Base-by-base conservation (phyloP, 208 protist genomes). In the Strigomonas culicis region DNA sequence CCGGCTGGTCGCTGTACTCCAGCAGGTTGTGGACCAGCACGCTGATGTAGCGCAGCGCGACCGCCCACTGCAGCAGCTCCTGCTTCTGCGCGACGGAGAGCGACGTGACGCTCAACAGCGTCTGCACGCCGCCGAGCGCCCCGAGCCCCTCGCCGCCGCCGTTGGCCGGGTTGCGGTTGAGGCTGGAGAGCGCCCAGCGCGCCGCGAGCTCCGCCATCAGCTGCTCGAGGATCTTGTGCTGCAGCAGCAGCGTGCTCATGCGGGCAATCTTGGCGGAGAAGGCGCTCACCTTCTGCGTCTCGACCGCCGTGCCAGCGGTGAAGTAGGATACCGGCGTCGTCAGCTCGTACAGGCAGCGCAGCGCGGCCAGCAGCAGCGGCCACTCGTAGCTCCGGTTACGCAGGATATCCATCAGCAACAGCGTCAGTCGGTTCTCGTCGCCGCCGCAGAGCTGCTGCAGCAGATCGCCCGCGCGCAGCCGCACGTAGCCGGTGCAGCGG, bases 291-390 rank as follows among this genome's bases (percentile, higher is more conserved):
- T 82, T 84, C 34, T 60, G 79, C 25, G 70, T 80, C 65, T 94
- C 70, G 57, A 80, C 58, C 30, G 70, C 24, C 30, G 70, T 25
- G 17, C 59, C 56, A 39, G 47, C n/a, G 31, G 19, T 52, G 71
- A 88, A 95, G 75, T 95, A 95, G 56, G 68, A 92, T 27, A 64
- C 70, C 2, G 90, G 86, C 30, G 85, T 82, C 11, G 84, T 92
- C 6, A 95, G 64, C 60, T 93, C 86, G 64, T 92, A 93, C 53
- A 93, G 68, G 13, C 84, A 88, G 36, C 84, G 86, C 63, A 92
- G 58, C n/a, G 71, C 79, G 7, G 90, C 90, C 24, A 81, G 74
- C 30, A 89, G 32, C 64, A 93, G 75, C 52, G 80, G 76, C 84
- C 84, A 91, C 68, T 95, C 90, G 50, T 88, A 83, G 22, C 49